Evolutionary conservation across 495 filamentous ascomycete genomes (phyloP).

Genomic region (Aspergillus homomorphus): DNA sequence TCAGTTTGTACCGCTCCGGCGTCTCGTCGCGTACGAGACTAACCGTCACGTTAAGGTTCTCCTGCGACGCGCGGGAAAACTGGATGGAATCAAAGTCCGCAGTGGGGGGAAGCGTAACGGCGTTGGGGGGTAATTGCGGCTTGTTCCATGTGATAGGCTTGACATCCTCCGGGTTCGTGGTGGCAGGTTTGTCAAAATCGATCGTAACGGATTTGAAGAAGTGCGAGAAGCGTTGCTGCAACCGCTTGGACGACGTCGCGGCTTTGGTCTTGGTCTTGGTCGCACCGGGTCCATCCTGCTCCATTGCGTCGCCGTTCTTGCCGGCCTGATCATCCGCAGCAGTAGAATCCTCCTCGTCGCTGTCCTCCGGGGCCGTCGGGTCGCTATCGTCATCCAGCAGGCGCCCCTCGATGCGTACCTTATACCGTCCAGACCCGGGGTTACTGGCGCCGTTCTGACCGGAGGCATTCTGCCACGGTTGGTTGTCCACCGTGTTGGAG

Average conservation of each 20-base stretch:
- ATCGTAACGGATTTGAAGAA: constrained; percentile 92
- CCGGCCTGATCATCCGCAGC: constrained; percentile 25
- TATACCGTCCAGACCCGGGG: constrained; percentile 62
- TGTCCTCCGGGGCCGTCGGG: constrained; percentile 45
- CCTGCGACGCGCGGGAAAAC: constrained; percentile 87
- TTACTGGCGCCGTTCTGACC: constrained; percentile 31
- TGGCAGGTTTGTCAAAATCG: constrained; percentile 69
- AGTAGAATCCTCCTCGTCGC: constrained; percentile 49
- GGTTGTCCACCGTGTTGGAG: constrained; percentile 90
- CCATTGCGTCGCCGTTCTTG: constrained; percentile 50
- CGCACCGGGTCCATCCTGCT: constrained; percentile 49
- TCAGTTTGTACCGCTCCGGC: constrained; percentile 78
- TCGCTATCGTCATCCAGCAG: constrained; percentile 71
- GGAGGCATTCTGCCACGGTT: constrained; percentile 79
- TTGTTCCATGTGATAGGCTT: constrained; percentile 73
- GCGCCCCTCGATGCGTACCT: constrained; percentile 90
- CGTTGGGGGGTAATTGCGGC: constrained; percentile 53
- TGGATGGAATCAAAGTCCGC: constrained; percentile 88
- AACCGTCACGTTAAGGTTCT: constrained; percentile 88
- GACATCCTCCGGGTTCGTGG: constrained; percentile 48
- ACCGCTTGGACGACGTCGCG: constrained; percentile 35
- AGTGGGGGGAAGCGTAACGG: constrained; percentile 41
- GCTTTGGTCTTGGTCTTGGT: constrained; percentile 27
- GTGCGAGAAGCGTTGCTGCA: constrained; percentile 71
- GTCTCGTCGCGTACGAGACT: constrained; percentile 82